phyloP scores from a whole-genome alignment of 75 land plant species.

The Adiantum capillusveneris region DNA sequence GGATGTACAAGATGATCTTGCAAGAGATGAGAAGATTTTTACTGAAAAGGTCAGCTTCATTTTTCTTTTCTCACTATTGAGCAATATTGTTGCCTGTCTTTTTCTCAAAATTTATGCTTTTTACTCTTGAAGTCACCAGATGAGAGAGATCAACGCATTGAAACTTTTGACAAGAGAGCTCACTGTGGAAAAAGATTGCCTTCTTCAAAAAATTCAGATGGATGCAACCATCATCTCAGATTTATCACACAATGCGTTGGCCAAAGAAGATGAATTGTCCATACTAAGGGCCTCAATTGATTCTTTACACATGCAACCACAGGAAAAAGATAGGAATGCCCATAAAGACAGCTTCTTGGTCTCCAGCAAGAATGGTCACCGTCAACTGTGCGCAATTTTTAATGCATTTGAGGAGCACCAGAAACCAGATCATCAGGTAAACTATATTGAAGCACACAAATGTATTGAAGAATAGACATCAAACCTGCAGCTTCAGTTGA shows the following conservation, averaged over 20 bases:
- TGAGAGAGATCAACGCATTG: conserved; percentile 29
- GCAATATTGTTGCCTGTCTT: background rate
- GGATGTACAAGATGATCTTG: conserved; percentile 33
- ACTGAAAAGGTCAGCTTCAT: conserved; percentile 28
- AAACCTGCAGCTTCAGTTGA: no score
- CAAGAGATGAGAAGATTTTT: conserved; percentile 29
- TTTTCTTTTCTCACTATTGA: background rate
- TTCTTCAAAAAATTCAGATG: conserved; percentile 20
- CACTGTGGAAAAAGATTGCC: conserved; percentile 17
- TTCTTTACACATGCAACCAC: conserved; percentile 9
- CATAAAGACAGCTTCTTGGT: no score
- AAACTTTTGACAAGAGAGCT: conserved; percentile 25
- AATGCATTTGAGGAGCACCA: no score
- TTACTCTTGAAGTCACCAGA: conserved; percentile 12
- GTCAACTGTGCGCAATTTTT: no score
- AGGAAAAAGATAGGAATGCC: background rate
- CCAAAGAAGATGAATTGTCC: conserved; percentile 26
- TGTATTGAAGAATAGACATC: no score
- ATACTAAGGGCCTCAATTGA: conserved; percentile 16
- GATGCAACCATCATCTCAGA: conserved; percentile 25
- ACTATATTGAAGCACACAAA: background rate
- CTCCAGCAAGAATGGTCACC: no score
- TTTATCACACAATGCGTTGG: conserved; percentile 23
- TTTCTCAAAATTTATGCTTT: background rate
- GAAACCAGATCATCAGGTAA: no score